Evolutionary conservation across 768 basidiomycete genomes (phyloP), one percentile per base, ranked within the genome.

Genomic region (Boletellus ananas): DNA sequence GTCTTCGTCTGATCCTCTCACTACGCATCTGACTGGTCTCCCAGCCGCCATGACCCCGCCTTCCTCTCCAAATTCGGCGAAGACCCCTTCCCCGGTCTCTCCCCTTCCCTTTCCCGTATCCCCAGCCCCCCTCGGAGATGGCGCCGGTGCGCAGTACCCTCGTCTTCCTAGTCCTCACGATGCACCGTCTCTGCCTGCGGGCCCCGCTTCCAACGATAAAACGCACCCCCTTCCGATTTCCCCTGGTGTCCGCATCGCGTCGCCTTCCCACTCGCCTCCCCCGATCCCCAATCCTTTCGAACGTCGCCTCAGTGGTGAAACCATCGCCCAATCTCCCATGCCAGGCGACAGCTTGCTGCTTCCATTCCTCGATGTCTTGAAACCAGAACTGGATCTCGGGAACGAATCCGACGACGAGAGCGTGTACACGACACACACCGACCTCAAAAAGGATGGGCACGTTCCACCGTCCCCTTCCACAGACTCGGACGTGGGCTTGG

Each of bases 281-380:
- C 64, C 62, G 1, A 64, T 96, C 89, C 92, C 95, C 85, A 78
- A 90, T 90, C 63, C 95, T 86, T 65, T 95, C 84, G 61, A 78
- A 83, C 70, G 90, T 90, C 70, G 93, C 90, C 67, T 97, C 84
- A 70, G 95, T 91, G 65, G 94, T 88, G 67, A 56, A 57, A 70
- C 63, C 9, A 50, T 53, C 14, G 45, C 54, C n/a, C 61, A 59
- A 37, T 60, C 59, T 7, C 58, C 64, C 10, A 56, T 59, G 38
- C 49, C 61, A 4, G 54, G 45, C 21, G 20, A 53, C 39, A 63
- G 63, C 6, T 62, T 73, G 7, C 67, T 72, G 5, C 66, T 84
- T 52, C 78, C 80, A 9, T 79, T 85, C 63, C 77, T 85, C 54
- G 81, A 84, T 49, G 78, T 78, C 56, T 72, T 76, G 59, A 78